These are phyloP conservation scores for Hemileccinum rubropunctum DNA, from an alignment of 768 basidiomycete species.

Conservation along the genomic window DNA sequence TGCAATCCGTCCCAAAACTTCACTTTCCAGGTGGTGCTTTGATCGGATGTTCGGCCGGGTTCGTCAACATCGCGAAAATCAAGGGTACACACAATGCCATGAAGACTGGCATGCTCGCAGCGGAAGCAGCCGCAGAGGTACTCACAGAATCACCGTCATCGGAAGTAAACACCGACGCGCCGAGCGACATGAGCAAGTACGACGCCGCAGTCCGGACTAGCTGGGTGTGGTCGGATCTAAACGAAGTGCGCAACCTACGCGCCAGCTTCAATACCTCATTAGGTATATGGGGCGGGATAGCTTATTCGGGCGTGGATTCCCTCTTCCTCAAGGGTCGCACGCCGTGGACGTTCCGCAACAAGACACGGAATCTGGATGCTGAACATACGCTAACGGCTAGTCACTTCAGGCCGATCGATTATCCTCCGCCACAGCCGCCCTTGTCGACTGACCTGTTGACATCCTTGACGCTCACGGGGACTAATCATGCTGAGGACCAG, in stretches of 20 bases:
- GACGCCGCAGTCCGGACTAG: slow-evolving; percentile 65
- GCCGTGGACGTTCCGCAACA: slow-evolving; percentile 90
- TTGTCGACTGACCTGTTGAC: slow-evolving; percentile 93
- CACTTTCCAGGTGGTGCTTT: slow-evolving; percentile 93
- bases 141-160: slow-evolving; percentile 35
- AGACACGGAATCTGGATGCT: slow-evolving; percentile 53
- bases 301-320: slow-evolving; percentile 87
- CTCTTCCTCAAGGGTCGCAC: slow-evolving; percentile 79
- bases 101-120: slow-evolving; percentile 98
- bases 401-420: slow-evolving; percentile 71
- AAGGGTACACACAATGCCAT: slow-evolving; percentile 99
- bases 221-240: slow-evolving; percentile 84
- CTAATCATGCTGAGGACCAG: slow-evolving; percentile 97
- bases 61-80: slow-evolving; percentile 96
- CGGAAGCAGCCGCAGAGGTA: slow-evolving; percentile 76
- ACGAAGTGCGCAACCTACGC: slow-evolving; percentile 88
- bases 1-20: slow-evolving; percentile 85
- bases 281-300: slow-evolving; percentile 84
- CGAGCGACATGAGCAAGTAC: slow-evolving; percentile 71
- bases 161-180: not conserved
- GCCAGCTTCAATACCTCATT: slow-evolving; percentile 81
- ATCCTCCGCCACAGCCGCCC: slow-evolving; percentile 85
- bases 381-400: slow-evolving; percentile 67
- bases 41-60: slow-evolving; percentile 93
- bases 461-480: slow-evolving; percentile 84